Evolutionary conservation across 208 protist species (phyloP), one percentile per base, ranked within the genome.

Genomic region (Acanthamoeba sp.): DNA sequence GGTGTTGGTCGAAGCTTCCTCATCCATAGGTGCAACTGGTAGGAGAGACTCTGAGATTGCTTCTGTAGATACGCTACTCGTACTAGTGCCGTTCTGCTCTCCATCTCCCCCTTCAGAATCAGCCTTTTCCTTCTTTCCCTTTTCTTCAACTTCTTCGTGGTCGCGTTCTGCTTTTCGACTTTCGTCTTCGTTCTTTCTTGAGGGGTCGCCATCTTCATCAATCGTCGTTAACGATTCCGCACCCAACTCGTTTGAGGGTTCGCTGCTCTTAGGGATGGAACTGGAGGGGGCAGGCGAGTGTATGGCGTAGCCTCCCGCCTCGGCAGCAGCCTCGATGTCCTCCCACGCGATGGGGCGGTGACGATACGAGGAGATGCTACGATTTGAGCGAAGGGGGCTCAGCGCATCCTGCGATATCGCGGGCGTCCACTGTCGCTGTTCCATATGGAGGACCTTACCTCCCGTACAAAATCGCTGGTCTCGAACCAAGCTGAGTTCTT

Each of bases 351-450:
- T 18, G 40, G 34, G 34, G 18, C 71, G 71, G 18, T 48, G 36
- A 2, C 71, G 71, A 38, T 82, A 82, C 38, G 71, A 40, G 38
- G 71, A 82, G 7, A 82, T 40, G 71, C n/a, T 24, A n/a, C 71
- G 71, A 32, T 52, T 40, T 10, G 32, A 9, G 16, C 62, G n/a
- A 7, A 38, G 27, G 9, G 62, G 62, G 14, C 29, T 71, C 12
- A 9, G 24, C 57, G 57, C 27, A 32, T 71, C 62, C 62, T 12
- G n/a, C 62, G 71, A 82, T n/a, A 36, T 82, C 22, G 40, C 38
- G 38, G 34, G 38, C 71, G 38, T 82, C 71, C 40, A 82, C 71
- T 82, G 71, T 18, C 40, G 71, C 71, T 82, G 71, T 38, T 82
- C 62, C 62, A 71, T 71, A 20, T 34, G 6, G 48, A 55, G 10